These are phyloP conservation scores for Clarireedia homoeocarpa DNA, from an alignment of 2,329 filamentous ascomycete species.

Conservation along the genomic window DNA sequence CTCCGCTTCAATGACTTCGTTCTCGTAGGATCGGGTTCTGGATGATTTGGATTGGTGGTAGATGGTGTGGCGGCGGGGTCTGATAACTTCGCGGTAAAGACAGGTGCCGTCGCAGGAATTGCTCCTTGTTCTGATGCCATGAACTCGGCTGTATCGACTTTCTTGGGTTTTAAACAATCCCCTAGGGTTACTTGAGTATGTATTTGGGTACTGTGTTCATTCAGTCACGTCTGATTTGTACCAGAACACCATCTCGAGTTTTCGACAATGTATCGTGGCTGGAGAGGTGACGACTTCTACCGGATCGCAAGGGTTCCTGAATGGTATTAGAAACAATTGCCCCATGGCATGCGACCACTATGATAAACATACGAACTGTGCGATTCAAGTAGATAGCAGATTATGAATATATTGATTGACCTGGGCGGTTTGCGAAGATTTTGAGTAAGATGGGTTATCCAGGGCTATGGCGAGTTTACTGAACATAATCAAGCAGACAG, in stretches of 20 bases:
- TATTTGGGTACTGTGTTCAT: constrained; percentile 9
- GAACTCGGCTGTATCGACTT: constrained; percentile 10
- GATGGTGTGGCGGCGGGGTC: constrained; percentile 15
- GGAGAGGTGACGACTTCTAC: constrained; percentile 13
- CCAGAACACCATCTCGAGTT: constrained; percentile 23
- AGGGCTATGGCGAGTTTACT: not conserved
- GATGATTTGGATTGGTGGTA: constrained; percentile 9
- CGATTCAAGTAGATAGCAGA: not conserved
- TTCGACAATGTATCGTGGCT: constrained; percentile 5
- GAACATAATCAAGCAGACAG: constrained; percentile 10
- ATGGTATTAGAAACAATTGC: constrained; percentile 8
- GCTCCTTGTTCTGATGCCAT: constrained; percentile 27
- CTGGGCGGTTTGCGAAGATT: not conserved
- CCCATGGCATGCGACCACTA: not conserved
- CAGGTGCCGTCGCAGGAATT: constrained; percentile 19
- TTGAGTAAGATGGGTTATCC: constrained; percentile 5
- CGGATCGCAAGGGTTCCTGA: constrained; percentile 14
- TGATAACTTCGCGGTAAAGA: constrained; percentile 19
- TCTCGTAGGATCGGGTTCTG: constrained; percentile 18
- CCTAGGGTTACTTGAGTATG: not conserved
- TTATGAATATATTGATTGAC: not conserved
- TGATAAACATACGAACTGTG: constrained; percentile 2
- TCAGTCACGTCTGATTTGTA: constrained; percentile 10
- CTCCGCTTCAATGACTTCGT: constrained; percentile 27
- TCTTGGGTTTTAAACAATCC: not conserved